These are phyloP conservation scores for Dactylellina haptotyla DNA, from an alignment of 2,329 filamentous ascomycete genomes.

Conservation along the genomic window DNA sequence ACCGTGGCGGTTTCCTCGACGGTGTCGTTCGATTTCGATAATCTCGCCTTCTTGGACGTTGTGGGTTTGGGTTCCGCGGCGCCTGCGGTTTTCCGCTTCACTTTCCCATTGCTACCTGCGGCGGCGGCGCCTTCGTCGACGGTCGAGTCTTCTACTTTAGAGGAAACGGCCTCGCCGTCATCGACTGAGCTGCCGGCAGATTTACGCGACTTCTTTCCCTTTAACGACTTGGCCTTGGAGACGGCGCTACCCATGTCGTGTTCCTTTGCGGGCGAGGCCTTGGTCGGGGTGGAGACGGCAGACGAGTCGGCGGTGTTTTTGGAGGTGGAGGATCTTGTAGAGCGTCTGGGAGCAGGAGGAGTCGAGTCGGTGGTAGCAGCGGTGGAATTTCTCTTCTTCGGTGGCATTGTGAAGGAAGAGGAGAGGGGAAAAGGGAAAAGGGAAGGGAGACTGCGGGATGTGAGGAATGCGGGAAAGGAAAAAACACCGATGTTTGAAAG, in stretches of 20 bases:
- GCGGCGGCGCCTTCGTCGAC: slow-evolving; percentile 21
- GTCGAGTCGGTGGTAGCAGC: slow-evolving; percentile 25
- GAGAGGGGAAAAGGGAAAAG: background rate
- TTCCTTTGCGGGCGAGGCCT: background rate
- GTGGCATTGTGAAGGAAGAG: slow-evolving; percentile 39
- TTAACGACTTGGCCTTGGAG: slow-evolving; percentile 37
- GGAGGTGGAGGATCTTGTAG: slow-evolving; percentile 16
- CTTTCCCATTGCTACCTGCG: slow-evolving; percentile 10
- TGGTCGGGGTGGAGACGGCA: slow-evolving; percentile 2
- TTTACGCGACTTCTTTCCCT: slow-evolving; percentile 46
- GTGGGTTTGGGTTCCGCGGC: slow-evolving; percentile 12
- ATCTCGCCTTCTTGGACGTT: slow-evolving; percentile 34
- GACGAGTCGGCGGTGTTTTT: slow-evolving; percentile 9
- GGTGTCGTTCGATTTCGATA: slow-evolving; percentile 32
- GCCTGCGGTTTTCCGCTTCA: slow-evolving; percentile 28
- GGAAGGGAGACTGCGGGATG: background rate
- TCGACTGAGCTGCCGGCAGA: slow-evolving; percentile 20
- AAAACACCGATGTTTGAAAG: background rate
- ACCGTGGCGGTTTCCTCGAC: slow-evolving; percentile 1
- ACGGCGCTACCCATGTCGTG: slow-evolving; percentile 50
- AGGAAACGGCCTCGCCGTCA: slow-evolving; percentile 18
- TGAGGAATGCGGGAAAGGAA: slow-evolving; percentile 12
- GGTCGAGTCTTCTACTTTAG: slow-evolving; percentile 26
- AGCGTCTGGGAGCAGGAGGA: slow-evolving; percentile 27
- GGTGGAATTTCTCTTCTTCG: slow-evolving; percentile 33